Base-by-base conservation (phyloP, 148 eudicot genomes). In the Rhododendron simsii region DNA sequence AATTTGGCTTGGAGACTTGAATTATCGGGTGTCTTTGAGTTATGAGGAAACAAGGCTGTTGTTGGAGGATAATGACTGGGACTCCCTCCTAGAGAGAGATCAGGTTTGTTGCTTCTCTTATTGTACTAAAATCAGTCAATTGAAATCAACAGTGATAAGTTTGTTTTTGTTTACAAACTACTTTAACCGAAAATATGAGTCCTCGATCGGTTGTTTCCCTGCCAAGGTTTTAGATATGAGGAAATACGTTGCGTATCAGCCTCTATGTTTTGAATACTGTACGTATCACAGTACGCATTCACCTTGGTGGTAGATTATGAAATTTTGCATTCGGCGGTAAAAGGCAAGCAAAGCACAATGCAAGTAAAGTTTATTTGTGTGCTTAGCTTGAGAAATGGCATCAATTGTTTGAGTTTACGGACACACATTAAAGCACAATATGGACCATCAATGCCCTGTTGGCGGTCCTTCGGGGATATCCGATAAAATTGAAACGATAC, bases 1-100 rank as follows among this genome's bases (percentile, higher is more conserved):
- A 82, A 89, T 96, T 83, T 96, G 98, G 98, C 89, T 96, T 78
- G 98, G 98, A 3, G 98, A 96, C 89, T 91, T 96, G 59, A 96
- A 96, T 80, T 96, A 96, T 85, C 92, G 98, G 78, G 91, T 96
- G 75, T 87, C 95, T 14, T 86, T 93, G 90, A 95, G 96, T 87
- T 96, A 95, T 35, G 95, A 96, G 16, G 96, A 96, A 86, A 89
- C 98, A 39, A 93, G 89, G 87, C 48, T 86, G 81, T 57, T 93
- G 83, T 81, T 96, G 80, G 95, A 95, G 89, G 94, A 89, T 11
- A 90, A 90, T 51, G 90, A 93, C 59, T 93, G 98, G 98, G 92
- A 92, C 35, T 90, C 91, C 63, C 95, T 94, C 85, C 82, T 94
- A 28, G 88, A 93, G 75, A 96, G 89, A 87, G 98, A 96, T 88